Evolutionary conservation across 306 rosid species (phyloP).

Genomic region (Prinsepia uniflora): DNA sequence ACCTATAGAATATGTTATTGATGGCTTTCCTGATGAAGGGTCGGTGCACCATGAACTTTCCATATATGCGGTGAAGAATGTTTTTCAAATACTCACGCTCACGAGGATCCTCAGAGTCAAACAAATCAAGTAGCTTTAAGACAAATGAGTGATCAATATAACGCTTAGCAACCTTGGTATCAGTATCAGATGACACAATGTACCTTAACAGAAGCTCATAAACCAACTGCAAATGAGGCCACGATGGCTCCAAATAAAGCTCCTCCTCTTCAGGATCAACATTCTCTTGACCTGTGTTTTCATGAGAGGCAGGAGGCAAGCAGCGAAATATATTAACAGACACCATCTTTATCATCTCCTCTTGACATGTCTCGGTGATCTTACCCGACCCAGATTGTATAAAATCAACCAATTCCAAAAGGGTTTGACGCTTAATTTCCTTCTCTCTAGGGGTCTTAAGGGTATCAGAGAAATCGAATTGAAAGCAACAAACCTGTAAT

Average conservation of each 20-base stretch:
- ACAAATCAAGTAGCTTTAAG: slow-evolving; percentile 76
- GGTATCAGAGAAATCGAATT: slow-evolving; percentile 70
- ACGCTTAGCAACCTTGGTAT: slow-evolving; percentile 83
- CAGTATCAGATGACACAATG: slow-evolving; percentile 86
- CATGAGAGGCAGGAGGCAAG: slow-evolving; percentile 81
- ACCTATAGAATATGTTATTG: slow-evolving; percentile 86
- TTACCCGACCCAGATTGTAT: slow-evolving; percentile 92
- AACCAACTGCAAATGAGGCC: slow-evolving; percentile 94
- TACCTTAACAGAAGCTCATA: slow-evolving; percentile 87
- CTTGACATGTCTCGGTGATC: slow-evolving; percentile 76
- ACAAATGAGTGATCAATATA: slow-evolving; percentile 93
- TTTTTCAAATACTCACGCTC: slow-evolving; percentile 97
- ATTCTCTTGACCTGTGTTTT: slow-evolving; percentile 73
- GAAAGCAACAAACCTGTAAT: slow-evolving; percentile 60
- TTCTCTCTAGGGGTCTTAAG: slow-evolving; percentile 69
- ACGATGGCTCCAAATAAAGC: slow-evolving; percentile 69
- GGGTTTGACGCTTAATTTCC: slow-evolving; percentile 79
- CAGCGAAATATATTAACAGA: slow-evolving; percentile 81
- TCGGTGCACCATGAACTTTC: slow-evolving; percentile 98
- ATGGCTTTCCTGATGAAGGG: slow-evolving; percentile 92
- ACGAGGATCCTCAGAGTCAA: slow-evolving; percentile 83
- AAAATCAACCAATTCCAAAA: slow-evolving; percentile 81
- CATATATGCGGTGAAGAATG: slow-evolving; percentile 88
- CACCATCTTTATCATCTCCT: slow-evolving; percentile 86
- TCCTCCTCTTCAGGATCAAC: slow-evolving; percentile 92